Base-by-base conservation (phyloP, 495 filamentous ascomycete genomes). In the Penicillium egyptiacum region DNA sequence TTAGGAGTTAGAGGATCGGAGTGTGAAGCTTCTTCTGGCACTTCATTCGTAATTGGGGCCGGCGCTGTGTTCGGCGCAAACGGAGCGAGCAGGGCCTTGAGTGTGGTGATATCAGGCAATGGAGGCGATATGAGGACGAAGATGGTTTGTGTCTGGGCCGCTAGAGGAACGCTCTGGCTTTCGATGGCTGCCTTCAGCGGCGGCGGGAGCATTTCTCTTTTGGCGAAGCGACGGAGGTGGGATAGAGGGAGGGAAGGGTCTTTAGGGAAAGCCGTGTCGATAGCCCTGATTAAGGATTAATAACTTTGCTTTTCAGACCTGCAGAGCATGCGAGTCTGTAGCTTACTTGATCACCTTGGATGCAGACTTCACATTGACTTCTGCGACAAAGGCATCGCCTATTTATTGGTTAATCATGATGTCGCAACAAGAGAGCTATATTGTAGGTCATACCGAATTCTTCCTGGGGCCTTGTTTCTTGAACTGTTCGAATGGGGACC, bases 141-240 rank as follows among this genome's bases (percentile, higher is more conserved):
- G 25, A 76, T 73, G 3, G 70, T 76, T 35, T 68, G 69, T 19
- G 53, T 35, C 1, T 41, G 39, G 7, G 17, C 40, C 10, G 20
- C 8, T 17, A 33, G 19, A 19, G 59, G 53, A n/a, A 49, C 49
- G 25, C 58, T 55, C 25, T 57, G 59, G 12, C 61, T 53, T 45
- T 65, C 53, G 51, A 78, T 64, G 31, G 54, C 48, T 30, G 63
- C 65, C 46, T 60, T 67, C 6, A 88, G 61, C 19, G 71, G 62
- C 5, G 65, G 42, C 2, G 91, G 89, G 5, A 97, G 76, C 60
- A 84, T 85, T 37, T 80, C 78, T 26, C 77, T 82, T 67, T 90
- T 93, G 43, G 85, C 86, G 56, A 94, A 89, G 49, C 91, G 84
- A 43, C 91, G 86, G 19, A 98, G 81, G 69, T 98, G 94, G 65